Conservation (phyloP, 2,329 filamentous ascomycete species). For the Penicillium sumatraense region DNA sequence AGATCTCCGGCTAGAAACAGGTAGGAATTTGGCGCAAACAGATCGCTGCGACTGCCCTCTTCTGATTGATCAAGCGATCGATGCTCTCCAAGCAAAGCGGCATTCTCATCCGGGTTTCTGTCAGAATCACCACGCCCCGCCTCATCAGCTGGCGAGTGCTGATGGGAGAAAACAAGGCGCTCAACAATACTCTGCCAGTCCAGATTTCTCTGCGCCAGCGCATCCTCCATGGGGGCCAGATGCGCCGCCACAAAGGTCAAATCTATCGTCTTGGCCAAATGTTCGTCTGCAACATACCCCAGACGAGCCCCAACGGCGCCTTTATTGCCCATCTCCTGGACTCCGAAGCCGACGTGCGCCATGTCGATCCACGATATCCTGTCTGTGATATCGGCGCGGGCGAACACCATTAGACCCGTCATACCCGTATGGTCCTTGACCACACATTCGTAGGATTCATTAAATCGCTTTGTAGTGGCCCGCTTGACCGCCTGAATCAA, state of each 20-base stretch:
- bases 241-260: conserved; percentile 89
- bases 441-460: conserved; percentile 69
- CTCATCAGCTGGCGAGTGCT: conserved; percentile 12
- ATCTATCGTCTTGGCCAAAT: conserved; percentile 58
- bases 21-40: conserved; percentile 77
- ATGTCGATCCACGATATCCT: conserved; percentile 70
- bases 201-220: conserved; percentile 73
- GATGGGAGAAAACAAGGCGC: conserved; percentile 71
- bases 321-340: conserved; percentile 93
- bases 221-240: conserved; percentile 84
- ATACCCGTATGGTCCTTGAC: conserved; percentile 79
- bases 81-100: conserved; percentile 35
- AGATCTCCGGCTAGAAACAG: conserved; percentile 90
- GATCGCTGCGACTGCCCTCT: conserved; percentile 39
- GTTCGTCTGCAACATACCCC: conserved; percentile 54
- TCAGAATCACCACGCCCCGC: conserved; percentile 33
- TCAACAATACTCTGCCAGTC: conserved; percentile 88
- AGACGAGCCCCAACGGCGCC: conserved; percentile 82
- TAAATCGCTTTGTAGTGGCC: conserved; percentile 59
- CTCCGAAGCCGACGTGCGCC: conserved; percentile 82
- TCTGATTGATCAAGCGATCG: conserved; percentile 34
- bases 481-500: conserved; percentile 74
- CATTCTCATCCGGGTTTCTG: conserved; percentile 33
- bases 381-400: conserved; percentile 61
- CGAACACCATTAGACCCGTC: conserved; percentile 88